These are phyloP conservation scores for Candida albicans DNA, from an alignment of 1,139 yeast genomes.

Conservation along the genomic window DNA sequence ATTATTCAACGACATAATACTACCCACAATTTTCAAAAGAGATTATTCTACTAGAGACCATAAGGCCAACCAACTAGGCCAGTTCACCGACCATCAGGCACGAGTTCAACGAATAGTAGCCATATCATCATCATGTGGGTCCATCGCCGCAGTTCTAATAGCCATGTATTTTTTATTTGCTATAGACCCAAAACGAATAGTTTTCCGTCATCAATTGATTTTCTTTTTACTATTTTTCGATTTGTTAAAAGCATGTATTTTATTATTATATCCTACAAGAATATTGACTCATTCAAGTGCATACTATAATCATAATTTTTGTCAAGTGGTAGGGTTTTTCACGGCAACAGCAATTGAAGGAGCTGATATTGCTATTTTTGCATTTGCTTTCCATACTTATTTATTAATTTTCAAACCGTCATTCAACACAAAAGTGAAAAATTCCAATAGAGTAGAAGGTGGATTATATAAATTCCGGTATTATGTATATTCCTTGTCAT, in stretches of 20 bases:
- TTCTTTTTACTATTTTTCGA: slow-evolving; percentile 68
- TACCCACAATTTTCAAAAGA: slow-evolving; percentile 6
- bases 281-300: slow-evolving; percentile 51
- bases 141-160: slow-evolving; percentile 54
- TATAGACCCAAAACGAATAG: slow-evolving; percentile 60
- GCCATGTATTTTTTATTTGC: slow-evolving; percentile 57
- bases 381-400: slow-evolving; percentile 83
- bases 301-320: slow-evolving; percentile 54
- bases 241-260: slow-evolving; percentile 68
- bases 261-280: slow-evolving; percentile 70
- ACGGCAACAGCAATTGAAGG: slow-evolving; percentile 85
- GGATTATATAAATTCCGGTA: slow-evolving; percentile 66
- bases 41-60: not conserved
- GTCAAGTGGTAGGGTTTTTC: slow-evolving; percentile 80
- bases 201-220: slow-evolving; percentile 74
- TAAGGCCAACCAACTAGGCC: slow-evolving; percentile 22
- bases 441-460: slow-evolving; percentile 58
- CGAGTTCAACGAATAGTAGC: slow-evolving; percentile 50
- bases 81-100: slow-evolving; percentile 26
- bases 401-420: slow-evolving; percentile 67
- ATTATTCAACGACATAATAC: not conserved
- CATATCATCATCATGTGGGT: slow-evolving; percentile 55
- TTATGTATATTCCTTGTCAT: slow-evolving; percentile 58
- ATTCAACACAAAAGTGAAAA: slow-evolving; percentile 44
- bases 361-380: slow-evolving; percentile 79